phyloP scores from a whole-genome alignment of 2,329 filamentous ascomycete species.

The Pseudocercospora cruenta region DNA sequence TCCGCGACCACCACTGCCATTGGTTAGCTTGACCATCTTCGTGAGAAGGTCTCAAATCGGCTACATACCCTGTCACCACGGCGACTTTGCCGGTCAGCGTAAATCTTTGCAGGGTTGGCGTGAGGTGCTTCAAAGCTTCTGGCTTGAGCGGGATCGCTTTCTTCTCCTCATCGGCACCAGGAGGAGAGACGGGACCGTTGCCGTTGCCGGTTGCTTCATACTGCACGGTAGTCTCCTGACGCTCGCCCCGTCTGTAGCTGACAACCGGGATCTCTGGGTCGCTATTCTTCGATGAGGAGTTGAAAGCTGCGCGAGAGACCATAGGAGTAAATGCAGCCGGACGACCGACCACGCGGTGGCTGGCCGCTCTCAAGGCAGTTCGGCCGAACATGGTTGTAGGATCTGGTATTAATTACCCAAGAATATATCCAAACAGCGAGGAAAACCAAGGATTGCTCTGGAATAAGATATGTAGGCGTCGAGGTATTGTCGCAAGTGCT shows the following conservation, averaged over 20 bases:
- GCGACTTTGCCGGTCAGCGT: constrained; percentile 65
- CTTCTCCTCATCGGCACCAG: constrained; percentile 39
- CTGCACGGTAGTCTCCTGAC: constrained; percentile 35
- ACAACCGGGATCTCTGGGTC: constrained; percentile 39
- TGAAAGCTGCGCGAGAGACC: constrained; percentile 31
- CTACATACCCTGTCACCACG: constrained; percentile 68
- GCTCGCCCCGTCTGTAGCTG: constrained; percentile 38
- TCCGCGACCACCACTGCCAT: constrained; percentile 69
- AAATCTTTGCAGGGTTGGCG: constrained; percentile 70
- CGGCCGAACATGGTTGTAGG: constrained; percentile 28
- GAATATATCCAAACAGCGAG: neutral
- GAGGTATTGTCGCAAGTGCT: neutral
- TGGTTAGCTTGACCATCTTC: constrained; percentile 34
- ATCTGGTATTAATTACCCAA: neutral
- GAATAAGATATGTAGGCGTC: neutral
- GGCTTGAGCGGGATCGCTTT: constrained; percentile 37
- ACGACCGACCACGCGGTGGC: constrained; percentile 21
- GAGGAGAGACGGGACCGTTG: constrained; percentile 38
- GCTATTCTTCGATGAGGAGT: constrained; percentile 27
- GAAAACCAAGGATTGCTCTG: neutral
- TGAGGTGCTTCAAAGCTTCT: constrained; percentile 55
- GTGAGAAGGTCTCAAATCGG: neutral
- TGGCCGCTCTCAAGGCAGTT: constrained; percentile 23
- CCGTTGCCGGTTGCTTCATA: constrained; percentile 26
- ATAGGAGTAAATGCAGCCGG: constrained; percentile 21